Conservation (phyloP, 305 asterid species). For the Rubia tinctorum region DNA sequence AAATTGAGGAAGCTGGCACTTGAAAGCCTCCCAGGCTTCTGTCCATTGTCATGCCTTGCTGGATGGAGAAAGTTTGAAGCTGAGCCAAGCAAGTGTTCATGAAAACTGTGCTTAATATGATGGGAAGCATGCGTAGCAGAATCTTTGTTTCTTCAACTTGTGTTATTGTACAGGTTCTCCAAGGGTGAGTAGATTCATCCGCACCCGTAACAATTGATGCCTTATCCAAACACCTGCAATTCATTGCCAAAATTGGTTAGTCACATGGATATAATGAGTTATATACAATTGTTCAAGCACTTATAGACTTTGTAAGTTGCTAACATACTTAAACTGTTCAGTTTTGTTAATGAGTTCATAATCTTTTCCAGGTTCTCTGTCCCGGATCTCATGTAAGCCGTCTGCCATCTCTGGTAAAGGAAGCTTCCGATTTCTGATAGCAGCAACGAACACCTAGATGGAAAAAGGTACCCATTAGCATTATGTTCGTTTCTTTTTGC, state of each 20-base stretch:
- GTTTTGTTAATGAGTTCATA: slow-evolving; percentile 54
- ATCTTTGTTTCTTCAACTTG: slow-evolving; percentile 73
- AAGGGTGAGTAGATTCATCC: slow-evolving; percentile 25
- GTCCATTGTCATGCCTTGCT: slow-evolving; percentile 62
- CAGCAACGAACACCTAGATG: slow-evolving; percentile 56
- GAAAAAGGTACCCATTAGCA: neutral
- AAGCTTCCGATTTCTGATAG: slow-evolving; percentile 44
- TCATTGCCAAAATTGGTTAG: slow-evolving; percentile 5
- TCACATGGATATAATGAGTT: neutral
- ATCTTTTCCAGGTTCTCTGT: slow-evolving; percentile 36
- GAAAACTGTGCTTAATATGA: slow-evolving; percentile 58
- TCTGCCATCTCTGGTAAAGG: slow-evolving; percentile 35
- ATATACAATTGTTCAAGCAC: neutral
- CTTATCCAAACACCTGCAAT: slow-evolving; percentile 50
- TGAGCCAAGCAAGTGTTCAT: slow-evolving; percentile 82
- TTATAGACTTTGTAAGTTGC: neutral
- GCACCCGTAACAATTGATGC: slow-evolving; percentile 42
- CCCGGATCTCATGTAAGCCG: slow-evolving; percentile 44
- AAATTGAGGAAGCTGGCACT: slow-evolving; percentile 60
- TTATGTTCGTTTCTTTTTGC: neutral
- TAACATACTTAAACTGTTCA: slow-evolving; percentile 53
- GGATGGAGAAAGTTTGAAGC: slow-evolving; percentile 66
- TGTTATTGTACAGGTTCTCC: slow-evolving; percentile 55
- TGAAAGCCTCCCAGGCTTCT: slow-evolving; percentile 46
- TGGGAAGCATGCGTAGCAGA: slow-evolving; percentile 58